Evolutionary conservation across 257 asterid genomes (phyloP), one percentile per base, ranked within the genome.

Genomic region (Fraxinus cuspidata): DNA sequence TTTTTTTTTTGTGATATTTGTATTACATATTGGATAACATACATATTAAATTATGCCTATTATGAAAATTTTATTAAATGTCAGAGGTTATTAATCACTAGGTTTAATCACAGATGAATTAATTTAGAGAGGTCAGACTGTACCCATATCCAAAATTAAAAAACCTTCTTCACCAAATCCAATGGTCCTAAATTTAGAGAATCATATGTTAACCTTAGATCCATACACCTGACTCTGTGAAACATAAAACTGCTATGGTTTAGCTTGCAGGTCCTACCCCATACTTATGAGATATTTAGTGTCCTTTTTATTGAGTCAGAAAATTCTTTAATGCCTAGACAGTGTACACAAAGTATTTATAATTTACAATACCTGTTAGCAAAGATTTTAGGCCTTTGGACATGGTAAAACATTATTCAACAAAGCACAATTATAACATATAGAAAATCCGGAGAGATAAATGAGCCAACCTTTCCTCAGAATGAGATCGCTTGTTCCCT

Each of bases 401-500:
- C 29, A 42, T 65, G 28, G 49, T 32, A 74, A 71, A 76, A 69
- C 16, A 34, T 25, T 25, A 23, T 74, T 38, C 40, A 40, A 34
- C 72, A 66, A 63, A 25, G 69, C 68, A 13, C 53, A 64, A 37
- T 16, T 7, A 23, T 11, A 63, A 56, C 28, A 66, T 49, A 71
- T 49, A 53, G 74, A 56, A 56, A 53, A 19, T 3, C 23, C 1
- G n/a, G 64, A 23, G n/a, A 70, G 28, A 72, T 53, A 44, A 53
- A 70, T 56, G 70, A 40, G 51, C 85, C 68, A 79, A 95, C 99
- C 99, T 95, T 86, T 95, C 97, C 81, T 93, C 98, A 68, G 84
- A 65, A 78, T 81, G 94, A 78, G 92, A 7, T 65, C 99, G 86
- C 84, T 95, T 95, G 82, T 86, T 89, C 74, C 97, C 97, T 71